Percentiles rank a stretch among this genome's conserved stretches.
These are phyloP conservation scores for Xanthoceras sorbifolium DNA, from an alignment of 345 rosid species.

Conservation along the genomic window DNA sequence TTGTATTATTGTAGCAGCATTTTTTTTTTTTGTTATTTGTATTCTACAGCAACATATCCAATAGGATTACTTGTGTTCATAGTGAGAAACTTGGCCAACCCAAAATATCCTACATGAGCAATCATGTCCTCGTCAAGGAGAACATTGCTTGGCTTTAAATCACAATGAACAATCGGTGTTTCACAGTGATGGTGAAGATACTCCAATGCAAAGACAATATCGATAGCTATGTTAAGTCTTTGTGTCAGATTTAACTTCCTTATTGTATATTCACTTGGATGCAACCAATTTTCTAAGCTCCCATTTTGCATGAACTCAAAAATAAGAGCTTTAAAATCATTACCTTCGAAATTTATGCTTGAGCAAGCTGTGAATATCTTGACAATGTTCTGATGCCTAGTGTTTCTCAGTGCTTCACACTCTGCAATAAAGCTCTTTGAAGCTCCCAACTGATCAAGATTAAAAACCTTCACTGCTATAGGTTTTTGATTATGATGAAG, in stretches of 20 bases:
- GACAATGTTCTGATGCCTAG: slow-evolving; percentile 31
- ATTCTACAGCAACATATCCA: no score
- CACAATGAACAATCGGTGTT: slow-evolving; percentile 19
- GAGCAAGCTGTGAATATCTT: slow-evolving; percentile 29
- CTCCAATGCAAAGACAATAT: slow-evolving; percentile 17
- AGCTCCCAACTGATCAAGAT: slow-evolving; percentile 26
- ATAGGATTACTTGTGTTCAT: neutral
- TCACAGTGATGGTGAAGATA: slow-evolving; percentile 24
- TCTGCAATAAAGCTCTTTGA: slow-evolving; percentile 30
- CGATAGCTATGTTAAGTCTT: neutral
- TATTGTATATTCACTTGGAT: neutral
- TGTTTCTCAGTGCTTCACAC: slow-evolving; percentile 28
- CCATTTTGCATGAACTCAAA: slow-evolving; percentile 19
- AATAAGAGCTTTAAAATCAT: slow-evolving; percentile 38
- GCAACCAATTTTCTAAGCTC: slow-evolving; percentile 21
- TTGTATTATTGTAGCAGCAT: no score
- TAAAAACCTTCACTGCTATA: slow-evolving; percentile 31
- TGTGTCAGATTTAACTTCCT: neutral
- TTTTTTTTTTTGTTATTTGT: no score
- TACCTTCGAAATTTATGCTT: slow-evolving; percentile 24
- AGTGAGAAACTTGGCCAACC: neutral
- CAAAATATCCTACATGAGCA: neutral
- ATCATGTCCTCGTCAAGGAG: slow-evolving; percentile 6
- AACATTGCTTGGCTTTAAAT: slow-evolving; percentile 22
- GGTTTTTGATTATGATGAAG: neutral